Percentiles rank a stretch among this genome's conserved stretches.
Evolutionary conservation across 192 early-diverging fungal genomes (phyloP).

Genomic region (Thamnidium elegans): DNA sequence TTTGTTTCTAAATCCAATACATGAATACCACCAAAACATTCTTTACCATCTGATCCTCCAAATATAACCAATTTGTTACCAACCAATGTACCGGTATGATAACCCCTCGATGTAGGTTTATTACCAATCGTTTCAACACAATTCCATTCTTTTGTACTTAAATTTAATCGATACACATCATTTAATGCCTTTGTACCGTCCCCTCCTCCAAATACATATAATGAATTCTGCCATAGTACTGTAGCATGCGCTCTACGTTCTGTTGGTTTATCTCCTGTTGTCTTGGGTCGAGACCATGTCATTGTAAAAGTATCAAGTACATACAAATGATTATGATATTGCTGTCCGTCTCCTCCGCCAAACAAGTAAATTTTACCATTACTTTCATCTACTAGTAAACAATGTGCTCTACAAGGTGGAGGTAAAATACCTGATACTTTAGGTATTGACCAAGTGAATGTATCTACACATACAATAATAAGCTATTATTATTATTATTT

Average conservation of each 20-base stretch:
- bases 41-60: slow-evolving; percentile 84
- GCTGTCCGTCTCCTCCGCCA: slow-evolving; percentile 85
- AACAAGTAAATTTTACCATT: slow-evolving; percentile 67
- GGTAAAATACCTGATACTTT: slow-evolving; percentile 66
- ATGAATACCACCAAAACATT: slow-evolving; percentile 66
- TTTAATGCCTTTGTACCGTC: slow-evolving; percentile 79
- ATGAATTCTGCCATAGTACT: slow-evolving; percentile 63
- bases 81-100: slow-evolving; percentile 81
- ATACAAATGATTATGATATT: slow-evolving; percentile 77
- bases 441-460: slow-evolving; percentile 77
- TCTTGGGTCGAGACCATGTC: slow-evolving; percentile 62
- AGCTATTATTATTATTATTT: not conserved
- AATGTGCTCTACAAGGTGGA: slow-evolving; percentile 83
- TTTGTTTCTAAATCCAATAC: slow-evolving; percentile 53
- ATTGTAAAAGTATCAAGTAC: slow-evolving; percentile 71
- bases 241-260: slow-evolving; percentile 77
- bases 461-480: slow-evolving; percentile 48
- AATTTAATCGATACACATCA: slow-evolving; percentile 66
- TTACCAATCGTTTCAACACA: slow-evolving; percentile 57
- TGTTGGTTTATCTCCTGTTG: slow-evolving; percentile 53
- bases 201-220: slow-evolving; percentile 90
- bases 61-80: slow-evolving; percentile 75
- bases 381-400: slow-evolving; percentile 59
- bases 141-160: slow-evolving; percentile 50
- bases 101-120: slow-evolving; percentile 71